Base-by-base conservation (phyloP, 2,329 filamentous ascomycete genomes). In the Magnaporthales sp. region DNA sequence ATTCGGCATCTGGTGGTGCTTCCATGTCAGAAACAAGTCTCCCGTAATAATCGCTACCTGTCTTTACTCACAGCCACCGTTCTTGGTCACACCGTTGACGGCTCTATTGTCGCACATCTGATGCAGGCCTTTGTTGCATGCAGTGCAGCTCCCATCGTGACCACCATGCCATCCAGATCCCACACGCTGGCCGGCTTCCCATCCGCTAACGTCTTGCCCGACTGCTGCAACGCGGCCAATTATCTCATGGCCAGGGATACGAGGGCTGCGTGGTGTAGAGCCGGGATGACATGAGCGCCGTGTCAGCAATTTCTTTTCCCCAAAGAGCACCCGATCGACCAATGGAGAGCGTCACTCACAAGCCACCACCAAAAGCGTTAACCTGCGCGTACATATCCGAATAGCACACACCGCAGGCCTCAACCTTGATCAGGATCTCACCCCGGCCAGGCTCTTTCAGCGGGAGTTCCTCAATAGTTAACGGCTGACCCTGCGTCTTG, bases 381-480 rank as follows among this genome's bases (percentile, higher is more conserved):
- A 86, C 80, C 76, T 81, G 78, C 1, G 84, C 75, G 66, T 75
- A 76, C 24, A 77, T 68, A 71, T 92, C 90, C 0, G 83, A 84
- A 74, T 87, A 88, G 75, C 90, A 93, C 63, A 93, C 84, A 60
- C 90, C 90, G 70, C 87, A 91, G 6, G 90, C 90, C 9, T 87
- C 79, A 2, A 91, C 84, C 74, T 92, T 92, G 75, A 91, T 82
- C 29, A 93, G 83, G 2, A 93, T 78, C 71, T 91, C 80, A 22
- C 84, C 82, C 0, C 80, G 74, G 7, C 80, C 77, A 1, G 89
- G 89, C 38, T 79, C 74, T 67, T 83, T 80, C 56, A 92, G 80
- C 22, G 78, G 2, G 91, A 93, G 77, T 89, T 88, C 74, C 92
- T 89, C 78, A 85, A 91, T 26, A 84, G 75, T 1, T 86, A 86